phyloP scores from a whole-genome alignment of 1,139 yeast species.

The Geotrichum reessii region DNA sequence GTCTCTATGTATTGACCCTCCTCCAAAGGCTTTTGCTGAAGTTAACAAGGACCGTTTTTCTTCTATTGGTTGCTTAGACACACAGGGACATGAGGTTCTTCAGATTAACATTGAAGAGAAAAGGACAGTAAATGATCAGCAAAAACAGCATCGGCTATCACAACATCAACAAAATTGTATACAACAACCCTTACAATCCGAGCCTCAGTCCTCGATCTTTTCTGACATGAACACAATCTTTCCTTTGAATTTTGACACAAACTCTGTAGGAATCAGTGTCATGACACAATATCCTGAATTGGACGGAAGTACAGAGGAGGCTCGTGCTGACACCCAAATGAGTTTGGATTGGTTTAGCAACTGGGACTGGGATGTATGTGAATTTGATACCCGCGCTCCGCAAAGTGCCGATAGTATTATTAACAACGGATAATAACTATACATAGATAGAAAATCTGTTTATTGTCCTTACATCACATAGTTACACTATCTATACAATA shows the following conservation, averaged over 20 bases:
- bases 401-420: neutral
- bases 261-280: neutral
- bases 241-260: neutral
- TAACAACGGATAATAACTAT: neutral
- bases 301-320: neutral
- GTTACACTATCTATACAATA: too few relatives aligned
- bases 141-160: neutral
- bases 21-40: conserved; percentile 53
- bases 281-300: neutral
- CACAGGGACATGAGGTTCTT: conserved; percentile 19
- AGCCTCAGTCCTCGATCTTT: neutral
- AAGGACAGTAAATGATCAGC: neutral
- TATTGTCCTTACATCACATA: too few relatives aligned
- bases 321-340: conserved; percentile 18
- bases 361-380: conserved; percentile 21
- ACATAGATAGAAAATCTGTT: too few relatives aligned
- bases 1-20: conserved; percentile 42
- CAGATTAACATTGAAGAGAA: neutral
- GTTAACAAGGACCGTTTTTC: conserved; percentile 48
- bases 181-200: neutral
- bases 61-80: conserved; percentile 25
- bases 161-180: neutral
- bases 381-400: neutral
- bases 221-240: neutral
- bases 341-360: conserved; percentile 30